Evolutionary conservation across 2,329 filamentous ascomycete species (phyloP), one percentile per base, ranked within the genome.

Genomic region (Phialophora verrucosa): DNA sequence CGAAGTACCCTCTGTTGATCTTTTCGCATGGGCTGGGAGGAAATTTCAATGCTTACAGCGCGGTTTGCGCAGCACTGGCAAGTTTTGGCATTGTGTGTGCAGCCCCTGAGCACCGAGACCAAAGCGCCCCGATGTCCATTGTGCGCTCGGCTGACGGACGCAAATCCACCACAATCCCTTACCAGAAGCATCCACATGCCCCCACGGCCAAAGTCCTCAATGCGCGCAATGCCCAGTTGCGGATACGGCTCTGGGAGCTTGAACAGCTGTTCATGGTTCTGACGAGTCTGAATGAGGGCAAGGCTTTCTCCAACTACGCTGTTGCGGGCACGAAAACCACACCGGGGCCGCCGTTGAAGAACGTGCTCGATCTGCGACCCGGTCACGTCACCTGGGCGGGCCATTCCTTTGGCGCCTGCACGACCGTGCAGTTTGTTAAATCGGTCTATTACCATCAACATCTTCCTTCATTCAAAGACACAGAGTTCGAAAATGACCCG

Each of bases 1-100:
- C 11, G 79, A 82, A 87, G 79, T 95, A 91, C 90, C 92, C 92
- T 0, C 90, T 92, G 0, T 88, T 92, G 81, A 83, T 96, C 69
- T 96, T 96, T 78, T 95, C 91, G 1, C 92, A 96, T 75, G 92
- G 92, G 0, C 83, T 96, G 1, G 92, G 91, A 44, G 92, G 92
- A 44, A 89, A 87, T 66, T 85, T 91, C 70, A 95, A 95, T 73
- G 88, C 91, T 11, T 96, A 96, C 79, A 94, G 91, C n/a, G 90
- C 93, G 74, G 80, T 96, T 27, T 89, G 86, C 20, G 91, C 91
- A 17, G 91, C 91, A 0, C 80, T 96, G 31, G 91, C 92, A 4
- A 92, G 90, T 23, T 89, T 95, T 73, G 92, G 92, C 49, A 83
- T 93, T 25, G 87, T 95, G 7, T 91, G 96, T 1, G 81, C 94